Base-by-base conservation (phyloP, 768 basidiomycete genomes). In the Boletus vermiculosoides region DNA sequence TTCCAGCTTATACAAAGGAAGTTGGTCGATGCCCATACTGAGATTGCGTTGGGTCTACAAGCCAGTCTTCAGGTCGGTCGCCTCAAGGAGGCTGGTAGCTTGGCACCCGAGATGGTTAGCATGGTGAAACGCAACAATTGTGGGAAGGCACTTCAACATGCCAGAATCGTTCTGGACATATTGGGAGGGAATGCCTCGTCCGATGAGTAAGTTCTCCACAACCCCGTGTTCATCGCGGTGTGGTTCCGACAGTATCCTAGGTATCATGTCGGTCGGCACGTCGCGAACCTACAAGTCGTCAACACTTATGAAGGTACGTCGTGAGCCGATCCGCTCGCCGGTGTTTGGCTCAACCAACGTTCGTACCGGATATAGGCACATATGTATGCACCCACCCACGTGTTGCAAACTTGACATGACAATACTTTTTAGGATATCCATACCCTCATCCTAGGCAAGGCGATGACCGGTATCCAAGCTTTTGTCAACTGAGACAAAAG, bases 1-100 rank as follows among this genome's bases (percentile, higher is more conserved):
- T 98, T 96, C 84, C 96, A 98, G 73, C 86, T 98, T n/a, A 81
- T 98, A 18, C 95, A 98, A 72, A 96, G 96, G 83, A 98, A 98
- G 74, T 81, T 98, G 16, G 94, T 89, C 4, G 94, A 98, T 62
- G 94, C 96, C 13, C 88, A 94, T 61, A 91, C 87, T 2, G 93
- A 97, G 66, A 83, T 86, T 10, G 83, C 88, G 1, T 77, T 95
- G 13, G 92, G 94, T 7, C 75, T 92, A 25, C 79, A 84, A 42
- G 87, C 88, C 7, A 87, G 85, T 61, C 71, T 90, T 31, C 90
- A 90, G 68, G 88, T 89, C 4, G 95, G 95, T 2, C 80, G 94
- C 31, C 77, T 98, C 60, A 97, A 97, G 77, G 95, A 98, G 53
- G 67, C 76, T 58, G 83, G 87, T 54, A 79, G 75, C 63, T 63